Base-by-base conservation (phyloP, 768 basidiomycete species). In the Symmetrospora coprosmae region DNA sequence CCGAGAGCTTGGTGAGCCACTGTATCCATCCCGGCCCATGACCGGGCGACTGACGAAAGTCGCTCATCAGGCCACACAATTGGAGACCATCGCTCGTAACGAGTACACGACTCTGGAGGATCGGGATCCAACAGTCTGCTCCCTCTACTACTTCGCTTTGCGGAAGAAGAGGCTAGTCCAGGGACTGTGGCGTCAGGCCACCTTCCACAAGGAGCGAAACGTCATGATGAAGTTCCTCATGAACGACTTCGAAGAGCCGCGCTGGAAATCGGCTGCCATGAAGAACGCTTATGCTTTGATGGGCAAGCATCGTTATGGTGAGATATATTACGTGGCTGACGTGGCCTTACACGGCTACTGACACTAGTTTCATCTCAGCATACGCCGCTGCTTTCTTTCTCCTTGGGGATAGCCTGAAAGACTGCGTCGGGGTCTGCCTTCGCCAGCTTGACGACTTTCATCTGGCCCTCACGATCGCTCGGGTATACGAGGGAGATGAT, bases 351-450 rank as follows among this genome's bases (percentile, higher is more conserved):
- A 16, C 19, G 19, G 27, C 13, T 23, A 25, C 16, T 38, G 17
- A 28, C 40, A 70, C 27, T 48, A 65, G 51, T 27, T 25, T 30
- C 23, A 17, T 58, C 19, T 13, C 69, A 96, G 94, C 89, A 70
- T 97, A 96, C 69, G 91, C 94, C n/a, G 90, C 90, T 0, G 91
- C 90, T 1, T 99, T 99, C 74, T 99, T 99, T 76, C 77, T 99
- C 39, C 79, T 99, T 0, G 92, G 88, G 7, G 84, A 82, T 23
- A 82, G 83, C 40, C 73, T 92, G 34, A 86, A 85, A 72, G 94
- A 97, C 65, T 91, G 92, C 2, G 85, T 90, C 31, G 85, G 81
- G 65, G 85, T 99, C 19, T 91, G 89, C 71, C 70, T 94, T 27
- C 85, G 80, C 66, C 87, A 97, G 53, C 74, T 99, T 21, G 75